Evolutionary conservation across 805 yeast genomes (phyloP).

Genomic region (Lipomyces japonicus): DNA sequence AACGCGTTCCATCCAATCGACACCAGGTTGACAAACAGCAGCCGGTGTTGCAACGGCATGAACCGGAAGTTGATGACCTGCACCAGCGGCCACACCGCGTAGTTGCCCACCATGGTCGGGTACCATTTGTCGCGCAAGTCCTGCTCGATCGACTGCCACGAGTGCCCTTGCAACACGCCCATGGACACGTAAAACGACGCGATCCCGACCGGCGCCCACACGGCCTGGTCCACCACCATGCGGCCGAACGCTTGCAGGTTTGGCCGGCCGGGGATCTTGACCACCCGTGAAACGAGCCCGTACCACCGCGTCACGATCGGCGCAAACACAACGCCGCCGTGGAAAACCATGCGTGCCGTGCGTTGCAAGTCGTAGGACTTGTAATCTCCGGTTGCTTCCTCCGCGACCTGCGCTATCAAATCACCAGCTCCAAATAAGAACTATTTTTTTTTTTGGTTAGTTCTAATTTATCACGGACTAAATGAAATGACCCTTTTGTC

Average conservation of each 20-base stretch:
- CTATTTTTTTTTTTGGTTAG: background rate
- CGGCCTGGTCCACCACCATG: conserved; percentile 66
- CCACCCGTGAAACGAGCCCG: conserved; percentile 21
- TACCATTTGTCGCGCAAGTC: conserved; percentile 47
- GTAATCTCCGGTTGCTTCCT: conserved; percentile 30
- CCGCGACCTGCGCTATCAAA: conserved; percentile 61
- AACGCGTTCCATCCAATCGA: conserved; percentile 83
- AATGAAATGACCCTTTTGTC: background rate
- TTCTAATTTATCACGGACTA: background rate
- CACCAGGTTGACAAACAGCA: conserved; percentile 64
- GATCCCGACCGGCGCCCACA: conserved; percentile 69
- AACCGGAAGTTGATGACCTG: conserved; percentile 60
- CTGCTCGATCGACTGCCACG: conserved; percentile 41
- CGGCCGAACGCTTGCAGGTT: conserved; percentile 43
- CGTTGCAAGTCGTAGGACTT: conserved; percentile 52
- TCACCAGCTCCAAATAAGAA: conserved; percentile 71
- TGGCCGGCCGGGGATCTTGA: conserved; percentile 22
- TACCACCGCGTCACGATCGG: conserved; percentile 69
- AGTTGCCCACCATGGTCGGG: conserved; percentile 60
- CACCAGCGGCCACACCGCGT: conserved; percentile 79
- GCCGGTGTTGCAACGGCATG: conserved; percentile 41
- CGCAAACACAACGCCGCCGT: conserved; percentile 72
- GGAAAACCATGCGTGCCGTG: conserved; percentile 59
- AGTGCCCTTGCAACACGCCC: conserved; percentile 60
- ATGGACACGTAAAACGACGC: conserved; percentile 68